Evolutionary conservation across 768 basidiomycete species (phyloP), one percentile per base, ranked within the genome.

Genomic region (Pisolithus albus): DNA sequence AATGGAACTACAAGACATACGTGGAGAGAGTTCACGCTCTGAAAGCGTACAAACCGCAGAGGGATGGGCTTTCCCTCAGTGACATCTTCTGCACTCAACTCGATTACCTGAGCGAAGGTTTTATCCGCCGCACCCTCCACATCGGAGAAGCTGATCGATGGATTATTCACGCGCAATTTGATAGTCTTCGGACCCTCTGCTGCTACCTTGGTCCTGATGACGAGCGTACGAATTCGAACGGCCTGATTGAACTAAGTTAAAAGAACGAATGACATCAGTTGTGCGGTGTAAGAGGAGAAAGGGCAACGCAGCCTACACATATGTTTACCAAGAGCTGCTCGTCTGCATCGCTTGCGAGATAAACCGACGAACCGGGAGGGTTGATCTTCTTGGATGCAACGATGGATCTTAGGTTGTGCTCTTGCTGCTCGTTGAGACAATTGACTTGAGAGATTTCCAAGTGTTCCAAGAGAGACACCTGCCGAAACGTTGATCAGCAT

Each of bases 301-400:
- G 40, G 38, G 56, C 21, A 19, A 16, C n/a, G 72, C n/a, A n/a
- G n/a, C 80, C 58, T 60, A 86, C 85, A n/a, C 76, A 73, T 49
- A 89, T 75, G 58, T 72, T 86, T 45, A 89, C 52, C 23, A 89
- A 68, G 7, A 89, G 73, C 63, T 89, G 83, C 56, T 84, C 87
- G 56, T 89, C 87, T 2, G 76, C 79, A 61, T 88, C 84, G 59
- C 83, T 86, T 54, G 78, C 70, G 50, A 88, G 72, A 64, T 76
- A 82, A 18, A 11, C n/a, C 10, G 32, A 24, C 26, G 67, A 68
- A 18, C 50, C 38, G 26, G 70, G 59, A 1, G 69, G 72, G 64
- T 85, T 85, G 49, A 61, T 65, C 13, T 64, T 62, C 57, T 72
- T 82, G 38, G 46, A 21, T 0, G 61, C 55, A 15, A 86, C 55